Conservation (phyloP, 495 filamentous ascomycete species). For the Podospora pseudoanserina region DNA sequence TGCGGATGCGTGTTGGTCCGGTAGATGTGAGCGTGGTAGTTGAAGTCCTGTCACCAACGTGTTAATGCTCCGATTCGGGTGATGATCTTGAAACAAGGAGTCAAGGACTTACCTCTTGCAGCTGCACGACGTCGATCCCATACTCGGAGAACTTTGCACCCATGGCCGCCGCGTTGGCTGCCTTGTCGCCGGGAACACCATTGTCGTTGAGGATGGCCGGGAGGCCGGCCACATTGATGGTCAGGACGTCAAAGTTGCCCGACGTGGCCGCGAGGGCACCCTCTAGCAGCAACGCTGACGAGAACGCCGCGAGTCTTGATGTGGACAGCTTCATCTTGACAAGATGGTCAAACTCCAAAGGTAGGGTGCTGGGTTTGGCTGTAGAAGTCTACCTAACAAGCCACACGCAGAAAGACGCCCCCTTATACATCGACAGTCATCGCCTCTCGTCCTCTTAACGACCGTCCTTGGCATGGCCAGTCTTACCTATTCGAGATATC, state of each 20-base stretch:
- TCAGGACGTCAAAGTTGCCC: conserved; percentile 49
- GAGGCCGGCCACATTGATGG: conserved; percentile 60
- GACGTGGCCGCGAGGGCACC: conserved; percentile 5
- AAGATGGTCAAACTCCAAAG: background rate
- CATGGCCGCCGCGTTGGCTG: conserved; percentile 45
- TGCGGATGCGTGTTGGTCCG: conserved; percentile 52
- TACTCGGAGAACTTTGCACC: conserved; percentile 49
- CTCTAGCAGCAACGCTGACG: conserved; percentile 5
- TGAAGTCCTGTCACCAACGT: conserved; percentile 49
- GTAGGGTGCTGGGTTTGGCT: no score
- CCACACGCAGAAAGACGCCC: background rate
- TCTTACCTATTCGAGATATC: background rate
- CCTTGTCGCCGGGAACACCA: conserved; percentile 52
- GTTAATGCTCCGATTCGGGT: background rate
- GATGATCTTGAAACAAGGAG: background rate
- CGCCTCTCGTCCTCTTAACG: background rate
- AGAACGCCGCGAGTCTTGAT: background rate
- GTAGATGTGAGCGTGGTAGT: conserved; percentile 60
- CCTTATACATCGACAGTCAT: background rate
- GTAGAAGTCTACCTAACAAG: background rate
- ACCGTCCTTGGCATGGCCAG: background rate
- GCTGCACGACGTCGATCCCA: conserved; percentile 56
- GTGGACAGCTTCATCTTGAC: background rate
- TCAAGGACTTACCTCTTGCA: conserved; percentile 50
- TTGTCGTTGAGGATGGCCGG: conserved; percentile 52